Percentiles rank a stretch among this genome's conserved stretches.
phyloP scores from a whole-genome alignment of 2,329 filamentous ascomycete species.

The Pseudogymnoascus pannorum region DNA sequence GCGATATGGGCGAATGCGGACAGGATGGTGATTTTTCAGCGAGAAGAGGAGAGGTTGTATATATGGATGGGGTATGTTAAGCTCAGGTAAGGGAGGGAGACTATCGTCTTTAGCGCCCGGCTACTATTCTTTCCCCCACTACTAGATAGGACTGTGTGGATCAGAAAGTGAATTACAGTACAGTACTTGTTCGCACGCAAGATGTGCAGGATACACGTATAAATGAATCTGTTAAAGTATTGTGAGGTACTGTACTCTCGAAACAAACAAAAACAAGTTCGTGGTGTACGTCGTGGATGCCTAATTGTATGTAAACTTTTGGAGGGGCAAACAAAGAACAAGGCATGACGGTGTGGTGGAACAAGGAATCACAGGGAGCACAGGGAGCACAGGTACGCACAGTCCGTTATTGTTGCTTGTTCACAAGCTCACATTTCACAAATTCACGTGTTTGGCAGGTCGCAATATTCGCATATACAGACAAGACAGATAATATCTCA shows the following conservation, averaged over 20 bases:
- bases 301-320: not conserved
- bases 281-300: not conserved
- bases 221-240: too few species aligned
- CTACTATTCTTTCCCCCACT: conserved; percentile 4
- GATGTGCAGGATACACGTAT: not conserved
- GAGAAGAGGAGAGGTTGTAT: not conserved
- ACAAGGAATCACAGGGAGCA: too few species aligned
- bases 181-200: not conserved
- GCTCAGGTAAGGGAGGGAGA: not conserved
- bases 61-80: not conserved
- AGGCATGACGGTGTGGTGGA: not conserved
- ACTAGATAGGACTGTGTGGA: not conserved
- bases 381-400: not conserved
- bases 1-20: not conserved
- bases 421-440: not conserved
- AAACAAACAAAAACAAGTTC: not conserved
- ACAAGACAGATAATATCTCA: not conserved
- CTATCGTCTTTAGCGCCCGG: not conserved
- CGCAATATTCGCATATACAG: not conserved
- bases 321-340: conserved; percentile 2
- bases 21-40: not conserved
- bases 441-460: not conserved
- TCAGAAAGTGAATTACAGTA: not conserved
- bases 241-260: not conserved
- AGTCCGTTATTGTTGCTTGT: not conserved